A percentile compares a stretch with the other conserved stretches of the same genome.
Evolutionary conservation across 768 basidiomycete species (phyloP).

Genomic region (Chalciporus pseudorubinellus): DNA sequence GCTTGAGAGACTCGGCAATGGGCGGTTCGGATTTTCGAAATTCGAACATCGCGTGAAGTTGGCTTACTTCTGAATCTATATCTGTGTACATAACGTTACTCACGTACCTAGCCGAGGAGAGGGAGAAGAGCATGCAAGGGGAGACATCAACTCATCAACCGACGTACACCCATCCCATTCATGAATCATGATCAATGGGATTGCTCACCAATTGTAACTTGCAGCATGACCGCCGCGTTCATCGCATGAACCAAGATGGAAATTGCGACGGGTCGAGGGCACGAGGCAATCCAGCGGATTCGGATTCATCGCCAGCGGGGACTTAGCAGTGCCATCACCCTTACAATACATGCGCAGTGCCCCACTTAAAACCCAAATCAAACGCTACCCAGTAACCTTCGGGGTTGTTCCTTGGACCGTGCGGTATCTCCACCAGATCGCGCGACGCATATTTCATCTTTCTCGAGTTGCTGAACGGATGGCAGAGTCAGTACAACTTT

Average conservation of each 20-base stretch:
- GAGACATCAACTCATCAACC: too few species aligned
- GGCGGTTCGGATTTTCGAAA: too few species aligned
- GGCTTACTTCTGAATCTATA: too few species aligned
- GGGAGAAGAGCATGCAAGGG: neutral
- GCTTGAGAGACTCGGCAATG: too few species aligned
- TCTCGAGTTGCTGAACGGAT: neutral
- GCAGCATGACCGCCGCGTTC: neutral
- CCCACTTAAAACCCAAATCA: neutral
- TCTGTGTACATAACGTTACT: too few species aligned
- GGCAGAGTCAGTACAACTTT: constrained; percentile 14
- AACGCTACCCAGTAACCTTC: neutral
- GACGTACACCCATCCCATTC: too few species aligned
- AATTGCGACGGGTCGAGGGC: constrained; percentile 11
- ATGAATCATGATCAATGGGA: neutral
- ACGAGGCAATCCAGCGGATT: constrained; percentile 16
- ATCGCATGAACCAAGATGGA: constrained; percentile 8
- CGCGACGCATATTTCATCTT: neutral
- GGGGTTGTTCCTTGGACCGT: neutral
- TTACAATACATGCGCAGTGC: neutral
- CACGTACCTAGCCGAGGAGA: too few species aligned
- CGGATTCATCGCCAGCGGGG: neutral
- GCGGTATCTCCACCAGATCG: neutral
- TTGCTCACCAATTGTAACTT: neutral
- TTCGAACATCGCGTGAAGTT: too few species aligned
- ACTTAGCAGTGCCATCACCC: neutral